phyloP scores from a whole-genome alignment of 805 yeast species.

The Nakazawaea populi region DNA sequence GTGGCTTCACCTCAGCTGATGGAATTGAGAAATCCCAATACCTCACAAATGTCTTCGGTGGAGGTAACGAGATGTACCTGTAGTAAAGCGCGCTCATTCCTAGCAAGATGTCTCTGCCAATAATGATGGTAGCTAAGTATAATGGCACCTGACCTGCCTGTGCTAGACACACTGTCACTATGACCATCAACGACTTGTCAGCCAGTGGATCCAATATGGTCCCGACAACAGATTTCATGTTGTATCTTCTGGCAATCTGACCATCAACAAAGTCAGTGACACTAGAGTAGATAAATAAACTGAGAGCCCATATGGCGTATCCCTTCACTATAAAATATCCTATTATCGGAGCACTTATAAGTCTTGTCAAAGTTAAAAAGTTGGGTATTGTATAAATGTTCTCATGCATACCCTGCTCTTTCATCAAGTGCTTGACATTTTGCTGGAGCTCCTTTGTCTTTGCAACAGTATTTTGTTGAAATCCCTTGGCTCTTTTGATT shows the following conservation, averaged over 20 bases:
- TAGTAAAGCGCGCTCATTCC: constrained; percentile 67
- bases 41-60: constrained; percentile 66
- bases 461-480: constrained; percentile 15
- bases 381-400: constrained; percentile 83
- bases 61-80: constrained; percentile 67
- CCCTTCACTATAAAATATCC: constrained; percentile 72
- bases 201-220: constrained; percentile 94
- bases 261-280: constrained; percentile 93
- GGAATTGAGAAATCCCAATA: constrained; percentile 77
- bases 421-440: constrained; percentile 24
- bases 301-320: constrained; percentile 58
- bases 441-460: constrained; percentile 18
- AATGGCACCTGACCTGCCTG: constrained; percentile 66
- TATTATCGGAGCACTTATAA: constrained; percentile 77
- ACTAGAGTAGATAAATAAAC: constrained; percentile 78
- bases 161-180: constrained; percentile 73
- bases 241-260: constrained; percentile 74
- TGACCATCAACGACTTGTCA: constrained; percentile 84
- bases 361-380: constrained; percentile 71
- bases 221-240: constrained; percentile 77
- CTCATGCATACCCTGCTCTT: constrained; percentile 36
- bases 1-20: constrained; percentile 85
- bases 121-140: constrained; percentile 58
- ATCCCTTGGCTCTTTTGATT: constrained; percentile 12
- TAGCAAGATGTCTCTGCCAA: constrained; percentile 78